Conservation (phyloP, 352 stramenopile species). For the Phytopythium litorale region DNA sequence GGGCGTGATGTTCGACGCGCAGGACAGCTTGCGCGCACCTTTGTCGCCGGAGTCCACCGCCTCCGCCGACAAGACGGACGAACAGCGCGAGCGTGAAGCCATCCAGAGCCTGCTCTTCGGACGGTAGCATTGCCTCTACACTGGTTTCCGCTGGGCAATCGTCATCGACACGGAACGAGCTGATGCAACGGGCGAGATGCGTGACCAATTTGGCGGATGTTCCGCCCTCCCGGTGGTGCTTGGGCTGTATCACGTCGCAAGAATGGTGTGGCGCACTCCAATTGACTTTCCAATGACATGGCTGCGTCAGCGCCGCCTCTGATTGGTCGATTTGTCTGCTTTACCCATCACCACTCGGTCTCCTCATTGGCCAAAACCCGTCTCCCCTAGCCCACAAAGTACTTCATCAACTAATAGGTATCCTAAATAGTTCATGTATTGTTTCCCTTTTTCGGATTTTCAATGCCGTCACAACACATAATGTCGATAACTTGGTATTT, state of each 20-base stretch:
- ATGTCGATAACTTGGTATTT: not conserved
- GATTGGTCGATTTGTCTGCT: constrained; percentile 8
- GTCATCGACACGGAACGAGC: not conserved
- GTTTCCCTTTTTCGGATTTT: no score
- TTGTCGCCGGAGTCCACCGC: not conserved
- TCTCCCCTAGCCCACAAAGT: no score
- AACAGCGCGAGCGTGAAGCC: constrained; percentile 57
- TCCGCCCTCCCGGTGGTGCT: constrained; percentile 3
- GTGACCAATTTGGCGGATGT: not conserved
- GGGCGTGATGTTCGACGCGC: not conserved
- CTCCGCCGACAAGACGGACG: constrained; percentile 30
- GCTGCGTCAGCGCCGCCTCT: constrained; percentile 9
- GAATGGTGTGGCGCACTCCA: not conserved
- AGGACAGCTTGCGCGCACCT: not conserved
- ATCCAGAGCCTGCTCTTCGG: constrained; percentile 54
- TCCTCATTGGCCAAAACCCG: not conserved
- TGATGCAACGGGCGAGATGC: not conserved
- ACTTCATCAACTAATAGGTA: not conserved
- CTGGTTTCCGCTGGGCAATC: no score
- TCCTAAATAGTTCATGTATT: not conserved
- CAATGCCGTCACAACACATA: not conserved
- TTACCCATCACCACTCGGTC: not conserved
- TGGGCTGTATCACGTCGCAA: not conserved
- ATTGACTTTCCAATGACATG: constrained; percentile 8
- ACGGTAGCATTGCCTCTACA: not conserved